Evolutionary conservation across 139 green algal genomes (phyloP).

Genomic region (Auxenochlorella pyrenoidosa): DNA sequence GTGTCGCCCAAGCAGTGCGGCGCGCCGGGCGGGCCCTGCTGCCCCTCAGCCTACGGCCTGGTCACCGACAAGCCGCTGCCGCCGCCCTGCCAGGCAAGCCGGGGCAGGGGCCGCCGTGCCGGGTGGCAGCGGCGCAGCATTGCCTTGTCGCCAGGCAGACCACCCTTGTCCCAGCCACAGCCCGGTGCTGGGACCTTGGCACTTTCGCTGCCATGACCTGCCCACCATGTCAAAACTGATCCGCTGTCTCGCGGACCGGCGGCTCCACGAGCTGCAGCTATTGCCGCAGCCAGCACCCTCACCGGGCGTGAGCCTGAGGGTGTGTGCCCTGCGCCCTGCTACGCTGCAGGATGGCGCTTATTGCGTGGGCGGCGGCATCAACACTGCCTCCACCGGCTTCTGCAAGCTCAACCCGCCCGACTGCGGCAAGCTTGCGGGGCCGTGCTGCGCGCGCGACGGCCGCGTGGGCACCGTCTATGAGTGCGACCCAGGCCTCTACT

Average conservation of each 20-base stretch:
- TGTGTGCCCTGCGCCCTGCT: not conserved
- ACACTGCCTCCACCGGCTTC: not conserved
- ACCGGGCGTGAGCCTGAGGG: no score
- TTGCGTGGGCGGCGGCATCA: not conserved
- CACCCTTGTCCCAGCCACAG: no score
- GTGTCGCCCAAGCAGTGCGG: not conserved
- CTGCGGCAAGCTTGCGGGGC: not conserved
- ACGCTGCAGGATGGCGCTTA: not conserved
- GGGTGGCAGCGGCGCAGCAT: not conserved
- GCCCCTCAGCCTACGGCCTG: not conserved
- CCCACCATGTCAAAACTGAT: no score
- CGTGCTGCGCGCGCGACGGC: constrained; percentile 4
- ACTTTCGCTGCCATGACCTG: no score
- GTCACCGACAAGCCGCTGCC: constrained; percentile 21
- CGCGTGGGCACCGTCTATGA: not conserved
- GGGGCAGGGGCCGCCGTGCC: not conserved
- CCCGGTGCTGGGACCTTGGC: no score
- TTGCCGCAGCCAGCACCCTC: no score
- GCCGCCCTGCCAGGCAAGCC: not conserved
- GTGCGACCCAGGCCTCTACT: not conserved
- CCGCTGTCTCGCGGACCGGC: no score
- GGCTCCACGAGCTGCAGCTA: no score
- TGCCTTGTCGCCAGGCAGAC: no score
- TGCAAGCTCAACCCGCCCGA: constrained; percentile 1
- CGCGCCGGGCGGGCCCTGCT: not conserved